These are phyloP conservation scores for Phytopythium chamaehyphon DNA, from an alignment of 352 stramenopile species.

Conservation along the genomic window DNA sequence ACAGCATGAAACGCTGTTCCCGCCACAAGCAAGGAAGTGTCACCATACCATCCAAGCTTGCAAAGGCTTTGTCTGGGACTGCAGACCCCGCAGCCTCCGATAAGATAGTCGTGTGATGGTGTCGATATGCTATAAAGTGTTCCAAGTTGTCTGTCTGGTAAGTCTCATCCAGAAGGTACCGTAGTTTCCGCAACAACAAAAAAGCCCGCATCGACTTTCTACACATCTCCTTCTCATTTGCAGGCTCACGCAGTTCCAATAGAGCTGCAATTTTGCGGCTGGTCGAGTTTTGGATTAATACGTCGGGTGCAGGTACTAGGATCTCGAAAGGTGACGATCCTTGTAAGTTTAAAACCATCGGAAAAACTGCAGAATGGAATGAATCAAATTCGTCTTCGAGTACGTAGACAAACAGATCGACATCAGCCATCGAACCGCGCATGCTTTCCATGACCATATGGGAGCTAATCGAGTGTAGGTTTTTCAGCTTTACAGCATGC, in stretches of 20 bases:
- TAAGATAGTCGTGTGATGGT: conserved; percentile 52
- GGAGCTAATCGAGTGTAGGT: conserved; percentile 62
- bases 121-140: conserved; percentile 47
- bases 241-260: conserved; percentile 40
- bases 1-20: conserved; percentile 72
- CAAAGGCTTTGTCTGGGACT: conserved; percentile 12
- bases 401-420: conserved; percentile 80
- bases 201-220: conserved; percentile 70
- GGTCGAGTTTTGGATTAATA: conserved; percentile 9
- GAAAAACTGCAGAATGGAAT: conserved; percentile 50
- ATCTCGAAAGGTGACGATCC: conserved; percentile 66
- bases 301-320: conserved; percentile 35
- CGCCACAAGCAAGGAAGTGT: conserved; percentile 65
- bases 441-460: conserved; percentile 82
- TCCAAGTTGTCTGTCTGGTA: conserved; percentile 46
- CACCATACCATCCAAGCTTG: conserved; percentile 61
- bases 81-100: conserved; percentile 17
- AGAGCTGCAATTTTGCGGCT: conserved; percentile 12
- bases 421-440: conserved; percentile 70
- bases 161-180: conserved; percentile 38
- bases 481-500: conserved; percentile 31
- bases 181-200: conserved; percentile 51
- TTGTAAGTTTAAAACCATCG: conserved; percentile 46
- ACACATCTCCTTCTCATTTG: conserved; percentile 71
- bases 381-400: conserved; percentile 61